These are phyloP conservation scores for Samsoniella hepiali DNA, from an alignment of 2,329 filamentous ascomycete genomes.

Conservation along the genomic window DNA sequence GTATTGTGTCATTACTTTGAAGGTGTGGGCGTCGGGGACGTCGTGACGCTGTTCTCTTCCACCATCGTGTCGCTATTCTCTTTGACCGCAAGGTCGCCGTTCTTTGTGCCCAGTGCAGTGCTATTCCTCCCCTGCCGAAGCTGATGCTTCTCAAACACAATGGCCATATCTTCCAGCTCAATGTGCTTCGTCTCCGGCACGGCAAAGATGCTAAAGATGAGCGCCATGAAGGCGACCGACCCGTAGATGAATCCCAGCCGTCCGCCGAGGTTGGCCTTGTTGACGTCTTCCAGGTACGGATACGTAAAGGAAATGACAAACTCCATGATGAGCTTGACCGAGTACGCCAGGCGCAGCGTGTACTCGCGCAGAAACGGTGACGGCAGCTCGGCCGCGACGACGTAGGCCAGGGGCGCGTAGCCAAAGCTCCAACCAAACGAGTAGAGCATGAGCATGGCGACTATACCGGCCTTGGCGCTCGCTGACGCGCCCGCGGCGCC, in stretches of 20 bases:
- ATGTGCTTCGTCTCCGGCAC: slow-evolving; percentile 1
- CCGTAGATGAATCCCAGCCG: slow-evolving; percentile 1
- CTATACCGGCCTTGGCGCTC: slow-evolving; percentile 27
- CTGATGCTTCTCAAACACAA: too few relatives aligned
- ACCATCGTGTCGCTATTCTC: too few relatives aligned
- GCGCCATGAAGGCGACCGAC: neutral
- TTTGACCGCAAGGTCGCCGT: too few relatives aligned
- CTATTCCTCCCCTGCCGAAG: too few relatives aligned
- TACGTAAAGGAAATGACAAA: slow-evolving; percentile 6
- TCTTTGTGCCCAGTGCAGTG: too few relatives aligned
- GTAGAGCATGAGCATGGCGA: slow-evolving; percentile 33
- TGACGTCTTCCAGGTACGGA: neutral
- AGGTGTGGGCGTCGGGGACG: too few relatives aligned
- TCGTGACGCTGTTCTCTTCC: too few relatives aligned
- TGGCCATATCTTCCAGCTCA: slow-evolving; percentile 1
- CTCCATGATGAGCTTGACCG: slow-evolving; percentile 6
- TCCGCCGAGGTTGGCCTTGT: slow-evolving; percentile 1
- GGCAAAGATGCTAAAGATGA: neutral
- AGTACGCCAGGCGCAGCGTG: neutral
- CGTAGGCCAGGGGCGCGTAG: slow-evolving; percentile 36
- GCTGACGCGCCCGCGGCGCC: neutral
- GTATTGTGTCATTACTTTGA: too few relatives aligned
- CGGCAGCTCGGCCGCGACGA: slow-evolving; percentile 35
- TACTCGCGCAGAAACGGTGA: slow-evolving; percentile 20
- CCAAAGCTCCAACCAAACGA: slow-evolving; percentile 30